Base-by-base conservation (phyloP, 202 grass and related monocot species). In the Setaria viridis region DNA sequence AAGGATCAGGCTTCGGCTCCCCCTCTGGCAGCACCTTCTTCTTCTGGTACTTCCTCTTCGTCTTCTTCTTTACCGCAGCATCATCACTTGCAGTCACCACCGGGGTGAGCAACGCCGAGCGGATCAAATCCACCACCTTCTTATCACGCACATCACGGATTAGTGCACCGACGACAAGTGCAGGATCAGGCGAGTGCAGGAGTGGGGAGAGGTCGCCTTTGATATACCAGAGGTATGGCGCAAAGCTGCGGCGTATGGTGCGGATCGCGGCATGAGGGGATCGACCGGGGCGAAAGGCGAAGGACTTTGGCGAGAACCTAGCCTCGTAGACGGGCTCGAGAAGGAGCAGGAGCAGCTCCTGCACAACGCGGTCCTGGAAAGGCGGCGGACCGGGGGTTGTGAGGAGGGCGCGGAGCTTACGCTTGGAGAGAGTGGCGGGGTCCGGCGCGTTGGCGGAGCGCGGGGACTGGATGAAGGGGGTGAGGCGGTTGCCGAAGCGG, bases 191-290 rank as follows among this genome's bases (percentile, higher is more conserved):
- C 34, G 84, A 95, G 39, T 95, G 84, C 9, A 98, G 89, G 43
- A 98, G 88, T 32, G 96, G 90, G 67, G 88, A 94, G 72, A 98
- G 77, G 77, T 98, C 93, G 51, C 96, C 96, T 67, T 92, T 98
- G 53, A 95, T 89, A 80, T 98, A 98, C 96, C 96, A 98, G 13
- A 98, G 88, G 86, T 98, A 95, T 0, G 93, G 91, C 5, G 96
- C 91, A 67, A 92, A 98, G 86, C 76, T 92, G 74, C 96, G 84
- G 41, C 93, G 87, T 71, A 98, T 95, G 86, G 93, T 94, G 34
- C 93, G 90, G 54, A 98, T 88, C 0, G 87, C 89, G 6, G 90
- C 91, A 58, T 98, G 96, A 11, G 96, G 80, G 51, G 86, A 89
- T 50, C 96, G 93, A 13, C 93, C 95, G 1, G 93, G 96, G 47